phyloP scores from a whole-genome alignment of 805 yeast species.

The Hanseniaspora mollemarum region DNA sequence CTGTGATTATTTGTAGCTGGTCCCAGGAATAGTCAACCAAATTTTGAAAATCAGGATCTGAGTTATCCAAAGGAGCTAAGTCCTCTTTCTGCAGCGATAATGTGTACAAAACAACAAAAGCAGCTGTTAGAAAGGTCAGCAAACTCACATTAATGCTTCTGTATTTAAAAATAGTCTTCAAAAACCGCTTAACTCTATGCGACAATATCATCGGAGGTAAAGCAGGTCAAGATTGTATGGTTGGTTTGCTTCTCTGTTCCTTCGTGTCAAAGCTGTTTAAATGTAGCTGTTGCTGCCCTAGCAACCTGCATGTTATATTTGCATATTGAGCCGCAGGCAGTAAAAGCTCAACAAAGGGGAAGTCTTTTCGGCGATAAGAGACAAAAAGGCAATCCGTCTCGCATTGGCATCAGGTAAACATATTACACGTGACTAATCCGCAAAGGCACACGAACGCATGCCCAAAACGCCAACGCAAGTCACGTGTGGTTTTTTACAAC shows the following conservation, averaged over 20 bases:
- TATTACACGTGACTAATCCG: too few species aligned
- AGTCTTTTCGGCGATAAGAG: constrained; percentile 2
- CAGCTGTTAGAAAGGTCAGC: constrained; percentile 40
- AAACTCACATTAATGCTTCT: constrained; percentile 59
- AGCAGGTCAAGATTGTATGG: not conserved
- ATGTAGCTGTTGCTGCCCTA: too few species aligned
- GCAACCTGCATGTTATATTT: too few species aligned
- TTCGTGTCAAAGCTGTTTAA: too few species aligned
- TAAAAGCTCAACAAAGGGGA: not conserved
- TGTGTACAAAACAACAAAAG: constrained; percentile 33
- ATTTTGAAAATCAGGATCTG: not conserved
- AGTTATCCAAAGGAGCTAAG: not conserved
- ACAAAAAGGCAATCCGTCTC: not conserved
- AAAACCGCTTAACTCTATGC: not conserved
- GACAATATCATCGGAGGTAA: not conserved
- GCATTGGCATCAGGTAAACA: too few species aligned
- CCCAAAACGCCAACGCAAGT: too few species aligned
- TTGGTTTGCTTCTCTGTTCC: too few species aligned
- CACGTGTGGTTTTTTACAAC: too few species aligned
- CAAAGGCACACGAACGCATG: too few species aligned
- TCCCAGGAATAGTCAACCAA: constrained; percentile 43
- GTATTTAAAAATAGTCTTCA: constrained; percentile 29
- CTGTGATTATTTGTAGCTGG: constrained; percentile 59
- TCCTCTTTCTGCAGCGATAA: constrained; percentile 17
- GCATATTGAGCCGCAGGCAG: not conserved